Evolutionary conservation across 192 early-diverging fungal genomes (phyloP).

Genomic region (Podila verticillata): DNA sequence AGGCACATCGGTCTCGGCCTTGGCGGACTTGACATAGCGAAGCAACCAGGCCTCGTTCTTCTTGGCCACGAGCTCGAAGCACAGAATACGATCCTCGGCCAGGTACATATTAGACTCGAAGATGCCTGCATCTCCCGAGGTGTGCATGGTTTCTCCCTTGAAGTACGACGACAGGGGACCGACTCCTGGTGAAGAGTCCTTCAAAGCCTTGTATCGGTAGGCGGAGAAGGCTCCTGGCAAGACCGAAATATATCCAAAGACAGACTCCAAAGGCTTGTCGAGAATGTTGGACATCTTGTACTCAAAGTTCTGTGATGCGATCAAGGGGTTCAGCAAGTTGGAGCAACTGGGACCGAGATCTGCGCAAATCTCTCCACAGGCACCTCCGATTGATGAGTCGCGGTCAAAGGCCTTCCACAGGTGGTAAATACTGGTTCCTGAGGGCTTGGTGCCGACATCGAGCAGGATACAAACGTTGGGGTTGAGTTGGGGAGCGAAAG

Average conservation of each 20-base stretch:
- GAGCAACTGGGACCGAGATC: conserved; percentile 80
- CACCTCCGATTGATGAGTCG: conserved; percentile 83
- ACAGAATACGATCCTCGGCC: conserved; percentile 90
- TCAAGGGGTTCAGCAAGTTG: conserved; percentile 84
- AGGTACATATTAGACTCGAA: conserved; percentile 94
- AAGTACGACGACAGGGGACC: conserved; percentile 87
- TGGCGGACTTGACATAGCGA: conserved; percentile 87
- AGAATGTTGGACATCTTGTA: conserved; percentile 98
- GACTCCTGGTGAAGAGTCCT: conserved; percentile 66
- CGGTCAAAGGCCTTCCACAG: conserved; percentile 90
- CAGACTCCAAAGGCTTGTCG: conserved; percentile 94
- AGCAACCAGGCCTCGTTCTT: conserved; percentile 79
- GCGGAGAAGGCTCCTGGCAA: conserved; percentile 95
- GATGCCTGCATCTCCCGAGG: conserved; percentile 73
- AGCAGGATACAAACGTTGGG: conserved; percentile 91
- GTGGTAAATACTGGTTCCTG: conserved; percentile 84
- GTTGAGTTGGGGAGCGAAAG: conserved; percentile 82
- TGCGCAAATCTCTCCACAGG: conserved; percentile 93
- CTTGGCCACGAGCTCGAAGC: conserved; percentile 93
- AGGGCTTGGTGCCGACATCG: conserved; percentile 93
- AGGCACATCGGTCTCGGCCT: conserved; percentile 93
- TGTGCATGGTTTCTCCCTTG: conserved; percentile 90
- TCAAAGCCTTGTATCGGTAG: conserved; percentile 86
- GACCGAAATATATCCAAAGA: conserved; percentile 96
- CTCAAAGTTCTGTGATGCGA: conserved; percentile 97